Base-by-base conservation (phyloP, 2,329 filamentous ascomycete species). In the Venturiaceae sp. region DNA sequence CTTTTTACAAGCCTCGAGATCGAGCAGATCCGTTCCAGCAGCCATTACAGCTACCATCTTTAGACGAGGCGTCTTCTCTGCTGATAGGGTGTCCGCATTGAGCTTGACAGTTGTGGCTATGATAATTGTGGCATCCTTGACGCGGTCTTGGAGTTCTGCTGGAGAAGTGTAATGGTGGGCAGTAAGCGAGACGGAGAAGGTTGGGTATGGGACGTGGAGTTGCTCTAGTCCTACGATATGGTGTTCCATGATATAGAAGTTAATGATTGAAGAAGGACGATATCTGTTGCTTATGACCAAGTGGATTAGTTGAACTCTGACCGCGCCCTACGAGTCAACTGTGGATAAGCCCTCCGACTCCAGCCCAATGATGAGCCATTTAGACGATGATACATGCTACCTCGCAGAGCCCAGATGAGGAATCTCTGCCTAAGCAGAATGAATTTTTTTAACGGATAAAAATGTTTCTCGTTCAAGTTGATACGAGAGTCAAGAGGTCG, bases 61-160 rank as follows among this genome's bases (percentile, higher is more conserved):
- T n/a, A 77, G 66, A 53, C 72, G 62, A 0, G 73, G 71, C 3
- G 68, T 67, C 8, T 56, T 44, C 39, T 67, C 67, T 8, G 34
- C 14, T 11, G 53, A 56, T 19, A 75, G 68, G 30, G 66, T 65
- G 2, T 66, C 64, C 4, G 70, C 63, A 6, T 69, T 69, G 19
- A 77, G 63, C 7, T 66, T 66, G 1, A 65, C 64, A 13, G 66
- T 65, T 23, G 70, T 70, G 7, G 70, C 63, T 37, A 74, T 70
- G 2, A 72, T 62, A 36, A 77, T 73, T 1, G 74, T 75, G 16
- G 75, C 75, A 61, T 72, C 66, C 53, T 66, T 67, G 55, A 75
- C 67, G 16, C 72, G 68, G 6, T 66, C 68, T 9, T 69, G 65
- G 9, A 76, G 63, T 50, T 73, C 64, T 8, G 64, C 60, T 5